phyloP scores from a whole-genome alignment of 2,329 filamentous ascomycete species.

The Onygena corvina region DNA sequence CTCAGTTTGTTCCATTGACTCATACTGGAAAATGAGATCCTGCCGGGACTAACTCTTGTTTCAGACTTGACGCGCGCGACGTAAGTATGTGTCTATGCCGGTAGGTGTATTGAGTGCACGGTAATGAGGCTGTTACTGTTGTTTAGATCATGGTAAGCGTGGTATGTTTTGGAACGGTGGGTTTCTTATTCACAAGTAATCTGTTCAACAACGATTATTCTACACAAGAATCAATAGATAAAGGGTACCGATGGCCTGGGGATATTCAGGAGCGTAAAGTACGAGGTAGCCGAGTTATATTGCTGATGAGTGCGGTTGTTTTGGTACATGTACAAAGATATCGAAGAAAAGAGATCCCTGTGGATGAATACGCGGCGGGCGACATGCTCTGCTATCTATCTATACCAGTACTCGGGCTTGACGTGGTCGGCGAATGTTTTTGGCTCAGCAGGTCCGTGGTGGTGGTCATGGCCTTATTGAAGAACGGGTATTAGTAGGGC shows the following conservation, averaged over 20 bases:
- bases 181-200: no score
- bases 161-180: no score
- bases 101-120: no score
- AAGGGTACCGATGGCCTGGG: background rate
- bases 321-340: conserved; percentile 6
- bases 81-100: no score
- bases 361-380: background rate
- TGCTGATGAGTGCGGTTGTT: background rate
- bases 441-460: conserved; percentile 54
- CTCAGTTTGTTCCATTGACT: no score
- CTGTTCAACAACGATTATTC: background rate
- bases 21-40: no score
- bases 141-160: no score
- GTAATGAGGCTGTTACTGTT: no score
- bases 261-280: background rate
- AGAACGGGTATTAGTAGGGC: background rate
- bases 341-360: background rate
- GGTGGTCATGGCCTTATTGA: conserved; percentile 15
- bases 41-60: no score
- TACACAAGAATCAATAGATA: background rate
- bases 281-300: conserved; percentile 2
- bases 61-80: no score
- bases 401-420: conserved; percentile 85
- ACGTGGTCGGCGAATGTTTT: conserved; percentile 96
- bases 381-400: conserved; percentile 25